Evolutionary conservation across 2,329 filamentous ascomycete species (phyloP), one percentile per base, ranked within the genome.

Genomic region (Bisporella sp.): DNA sequence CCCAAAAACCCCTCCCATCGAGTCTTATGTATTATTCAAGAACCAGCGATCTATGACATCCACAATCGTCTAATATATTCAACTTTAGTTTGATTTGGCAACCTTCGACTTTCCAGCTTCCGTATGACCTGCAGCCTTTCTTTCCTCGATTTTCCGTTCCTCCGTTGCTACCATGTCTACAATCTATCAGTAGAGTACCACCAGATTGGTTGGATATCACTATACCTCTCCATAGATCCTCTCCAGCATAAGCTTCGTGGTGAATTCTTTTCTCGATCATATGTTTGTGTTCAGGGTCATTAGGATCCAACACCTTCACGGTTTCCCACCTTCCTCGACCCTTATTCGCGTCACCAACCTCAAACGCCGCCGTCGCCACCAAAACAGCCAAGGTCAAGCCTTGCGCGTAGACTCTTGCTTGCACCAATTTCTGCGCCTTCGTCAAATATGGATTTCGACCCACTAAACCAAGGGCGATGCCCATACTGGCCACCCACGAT

Each of bases 151-250:
- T 47, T 74, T 69, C 54, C 76, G 75, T 73, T 92, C 87, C 72
- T 91, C 87, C 21, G 87, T 82, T 54, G 80, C 87, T 46, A 92
- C 85, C 87, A 92, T 92, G 62, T 92, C 85, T 87, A 61, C 82
- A 1, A 9, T 11, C 31, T 41, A 13, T 35, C 28, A 44, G n/a
- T 7, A 44, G 12, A 33, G 8, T 21, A 40, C n/a, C n/a, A 35
- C 37, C n/a, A 3, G 21, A 29, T 8, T 11, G 46, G n/a, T 6
- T 41, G 30, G 13, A 45, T n/a, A 41, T 41, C 31, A 56, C 71
- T 81, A 66, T 70, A 87, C 84, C 85, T 75, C 82, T 93, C 93
- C 93, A 99, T 62, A 96, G 77, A 69, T 97, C 91, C 73, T 95
- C 88, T 42, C 89, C 88, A 66, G 84, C 78, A 68, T 95, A 93